Evolutionary conservation across 192 early-diverging fungal genomes (phyloP), one percentile per base, ranked within the genome.

Genomic region (Coemansia erecta): DNA sequence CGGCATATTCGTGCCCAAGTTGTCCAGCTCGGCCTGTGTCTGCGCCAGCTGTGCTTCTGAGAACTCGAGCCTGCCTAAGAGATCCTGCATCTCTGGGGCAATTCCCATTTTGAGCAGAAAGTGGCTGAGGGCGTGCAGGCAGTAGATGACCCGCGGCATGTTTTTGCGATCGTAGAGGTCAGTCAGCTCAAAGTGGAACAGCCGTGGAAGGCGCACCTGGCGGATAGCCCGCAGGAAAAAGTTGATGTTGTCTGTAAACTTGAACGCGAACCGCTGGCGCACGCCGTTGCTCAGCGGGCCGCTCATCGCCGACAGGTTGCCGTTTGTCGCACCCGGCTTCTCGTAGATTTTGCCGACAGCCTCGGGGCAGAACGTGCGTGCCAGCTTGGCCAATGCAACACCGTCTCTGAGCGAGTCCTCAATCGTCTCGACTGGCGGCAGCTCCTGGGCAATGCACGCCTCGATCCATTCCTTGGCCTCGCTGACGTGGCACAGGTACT

Each of bases 381-480:
- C 92, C 41, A 99, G 80, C 53, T 93, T 89, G 19, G 97, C 97
- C 13, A 98, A 68, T 0, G 86, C 85, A 54, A 98, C 92, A 5
- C 97, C 97, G 64, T 98, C 94, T 44, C 96, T 83, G 58, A 99
- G 75, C 52, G 88, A 87, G 74, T 98, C 92, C 56, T 97, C 97
- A 19, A 99, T 62, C 8, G 82, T 68, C 1, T 83, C 85, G 41
- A 94, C 91, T 4, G 85, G 77, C 4, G 87, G 88, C 22, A 98
- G 88, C 46, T 87, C 82, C 62, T 95, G 89, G 22, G 82, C 75
- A 44, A 97, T 87, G 65, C 93, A 96, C 12, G 89, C 88, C 66
- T 98, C 97, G 33, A 97, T 94, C 97, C 97, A 99, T 90, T 98
- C 94, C 83, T 95, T 98, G 12, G 98, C 98, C 80, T 99, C 98